Evolutionary conservation across 345 rosid species (phyloP), one percentile per base, ranked within the genome.

Genomic region (Brassica carinata): DNA sequence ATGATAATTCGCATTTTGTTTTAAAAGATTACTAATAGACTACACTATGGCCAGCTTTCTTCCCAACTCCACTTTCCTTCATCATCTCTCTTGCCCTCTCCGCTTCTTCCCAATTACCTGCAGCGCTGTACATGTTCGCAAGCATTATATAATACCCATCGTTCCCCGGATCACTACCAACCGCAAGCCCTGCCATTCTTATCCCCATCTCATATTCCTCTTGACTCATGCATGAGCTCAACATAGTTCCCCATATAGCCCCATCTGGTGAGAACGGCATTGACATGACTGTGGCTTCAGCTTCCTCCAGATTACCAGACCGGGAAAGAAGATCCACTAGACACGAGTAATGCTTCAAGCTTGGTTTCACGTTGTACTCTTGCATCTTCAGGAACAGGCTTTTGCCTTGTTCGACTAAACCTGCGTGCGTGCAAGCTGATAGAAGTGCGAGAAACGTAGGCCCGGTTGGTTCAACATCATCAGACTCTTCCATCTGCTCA

Each of bases 311-410:
- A 58, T 86, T 73, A 74, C 94, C 94, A 40, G 92, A 87, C 86
- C 90, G 84, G 59, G 92, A 87, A n/a, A 91, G 86, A 77, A 89
- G 89, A 85, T 91, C 92, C 64, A 86, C 89, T 36, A 88, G 75
- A 72, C 94, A 89, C 70, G 96, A 81, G 85, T 87, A 91, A 81
- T 91, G 94, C 83, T 91, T 91, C 77, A 91, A 53, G 72, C 70
- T 85, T 0, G 96, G 92, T 79, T 84, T 83, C 71, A 87, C 26
- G 19, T 79, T 78, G 83, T 86, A 79, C 33, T 68, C 34, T 5
- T 87, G 73, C 94, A 88, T 88, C 84, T 84, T 87, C 11, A 43
- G 29, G 55, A 89, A 85, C 0, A 87, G 68, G 38, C 31, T 36
- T 74, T 83, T 88, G 79, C 94, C 92, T 83, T 89, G 86, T 78